Base-by-base conservation (phyloP, 495 filamentous ascomycete species). In the Evansstolkia leycettana region DNA sequence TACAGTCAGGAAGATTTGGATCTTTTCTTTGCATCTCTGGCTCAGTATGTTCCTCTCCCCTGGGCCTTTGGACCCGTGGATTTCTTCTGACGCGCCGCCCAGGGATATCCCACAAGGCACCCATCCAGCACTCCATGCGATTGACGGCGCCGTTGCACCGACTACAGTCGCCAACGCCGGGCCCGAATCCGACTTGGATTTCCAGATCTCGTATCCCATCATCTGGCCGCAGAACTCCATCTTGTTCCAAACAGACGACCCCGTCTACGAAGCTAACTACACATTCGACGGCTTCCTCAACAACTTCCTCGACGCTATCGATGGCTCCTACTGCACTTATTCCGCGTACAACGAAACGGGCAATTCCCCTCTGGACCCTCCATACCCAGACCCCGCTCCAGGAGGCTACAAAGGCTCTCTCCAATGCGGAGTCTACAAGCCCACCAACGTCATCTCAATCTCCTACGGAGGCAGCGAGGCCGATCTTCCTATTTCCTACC, bases 351-450 rank as follows among this genome's bases (percentile, higher is more conserved):
- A 60, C 17, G 57, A 67, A 9, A 72, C 63, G 2, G 69, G 69
- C 20, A 54, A 74, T 38, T 50, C 48, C 5, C 45, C 48, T n/a
- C 28, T 50, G 9, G 75, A 76, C 40, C 66, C 70, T 0, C 43
- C 55, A 6, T 81, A 80, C 40, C 73, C 75, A 5, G 63, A 77
- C 51, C 56, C 62, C 1, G 50, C 61, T 34, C 30, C 57, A 0
- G 64, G 63, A 5, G 75, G 67, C 5, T 80, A 75, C 63, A 61
- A 67, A 30, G 75, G 73, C 19, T 33, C 57, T 13, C 56, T 72
- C 14, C 71, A 75, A 47, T 85, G 80, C 55, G 75, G 79, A 5
- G 63, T 65, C 30, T 72, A 67, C 34, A 56, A 70, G 28, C 64
- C 70, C 10, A 70, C 75, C 2, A 75, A 72, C 28, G 75, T 78